These are phyloP conservation scores for Cyclostephanos tholiformis DNA, from an alignment of 108 stramenopile genomes.

Conservation along the genomic window DNA sequence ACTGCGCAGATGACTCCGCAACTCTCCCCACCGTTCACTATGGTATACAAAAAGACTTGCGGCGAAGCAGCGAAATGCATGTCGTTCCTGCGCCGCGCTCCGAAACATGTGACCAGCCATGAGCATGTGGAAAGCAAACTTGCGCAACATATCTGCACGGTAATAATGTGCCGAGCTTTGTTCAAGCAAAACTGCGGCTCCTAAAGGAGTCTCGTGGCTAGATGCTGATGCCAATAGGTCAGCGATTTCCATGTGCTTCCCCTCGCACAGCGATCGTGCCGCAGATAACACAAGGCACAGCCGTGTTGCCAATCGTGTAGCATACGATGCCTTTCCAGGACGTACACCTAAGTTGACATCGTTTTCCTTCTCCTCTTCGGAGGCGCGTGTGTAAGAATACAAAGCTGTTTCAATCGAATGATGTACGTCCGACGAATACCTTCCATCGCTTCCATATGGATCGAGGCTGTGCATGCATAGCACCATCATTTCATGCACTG, in stretches of 20 bases:
- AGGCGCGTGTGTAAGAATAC: constrained; percentile 73
- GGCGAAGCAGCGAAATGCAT: constrained; percentile 87
- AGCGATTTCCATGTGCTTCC: constrained; percentile 79
- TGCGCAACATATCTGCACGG: constrained; percentile 71
- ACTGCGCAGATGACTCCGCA: constrained; percentile 77
- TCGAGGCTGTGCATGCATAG: constrained; percentile 76
- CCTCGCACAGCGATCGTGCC: constrained; percentile 46
- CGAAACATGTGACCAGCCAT: constrained; percentile 93
- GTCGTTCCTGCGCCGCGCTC: constrained; percentile 77
- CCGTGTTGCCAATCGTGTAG: constrained; percentile 78
- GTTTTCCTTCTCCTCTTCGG: constrained; percentile 64
- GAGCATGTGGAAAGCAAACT: constrained; percentile 91
- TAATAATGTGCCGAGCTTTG: constrained; percentile 80
- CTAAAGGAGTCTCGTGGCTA: constrained; percentile 81
- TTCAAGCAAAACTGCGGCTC: constrained; percentile 84
- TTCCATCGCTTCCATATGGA: constrained; percentile 33
- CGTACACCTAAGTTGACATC: constrained; percentile 47
- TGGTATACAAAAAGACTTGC: constrained; percentile 80
- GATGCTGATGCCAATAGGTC: constrained; percentile 84
- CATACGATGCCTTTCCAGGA: constrained; percentile 56
- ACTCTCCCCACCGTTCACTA: constrained; percentile 73
- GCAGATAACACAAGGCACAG: constrained; percentile 71
- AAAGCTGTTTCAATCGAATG: constrained; percentile 72
- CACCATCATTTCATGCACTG: constrained; percentile 85
- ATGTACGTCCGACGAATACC: constrained; percentile 36